Base-by-base conservation (phyloP, 495 filamentous ascomycete species). In the Aspergillus avenaceus region DNA sequence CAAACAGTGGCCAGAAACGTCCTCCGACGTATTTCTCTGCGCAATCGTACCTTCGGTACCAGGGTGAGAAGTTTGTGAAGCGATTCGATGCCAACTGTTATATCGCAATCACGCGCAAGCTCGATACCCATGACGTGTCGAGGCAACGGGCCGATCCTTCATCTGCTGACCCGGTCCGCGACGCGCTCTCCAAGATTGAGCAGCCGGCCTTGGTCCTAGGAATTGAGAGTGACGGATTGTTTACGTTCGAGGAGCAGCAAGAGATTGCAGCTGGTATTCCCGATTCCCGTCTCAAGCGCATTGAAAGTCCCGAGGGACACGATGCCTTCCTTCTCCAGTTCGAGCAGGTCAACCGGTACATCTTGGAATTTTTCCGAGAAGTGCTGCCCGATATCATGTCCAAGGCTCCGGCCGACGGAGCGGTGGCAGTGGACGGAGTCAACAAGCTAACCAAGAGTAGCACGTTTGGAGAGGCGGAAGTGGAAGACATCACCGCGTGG, bases 41-140 rank as follows among this genome's bases (percentile, higher is more conserved):
- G 0, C 93, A 98, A 63, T 95, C 89, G 1, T 98, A 98, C 64
- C 86, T 98, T 6, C 87, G 93, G n/a, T 98, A 98, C 68, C 93
- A 98, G 70, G 92, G 88, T 34, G 80, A 85, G 47, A 98, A 98
- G 67, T 98, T 98, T 63, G 92, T 97, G 53, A 90, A 89, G 61
- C 85, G 93, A 6, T 98, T 97, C 63, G 93, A 98, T 68, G 86
- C 89, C 54, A 98, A 98, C 63, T 97, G 93, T 73, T 98, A 98
- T 71, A 97, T 98, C 49, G 91, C 93, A 52, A 96, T 97, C 65
- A 97, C 93, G 5, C 88, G 93, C 51, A 98, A 98, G 68, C 83
- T 98, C n/a, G 93, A 98, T 61, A 98, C 93, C 3, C 93, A 98
- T 64, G 93, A 98, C 62, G 81, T 98, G 23, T 91, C 88, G 18